Evolutionary conservation across 768 basidiomycete species (phyloP).

Genomic region (Saitozyma podzolica): DNA sequence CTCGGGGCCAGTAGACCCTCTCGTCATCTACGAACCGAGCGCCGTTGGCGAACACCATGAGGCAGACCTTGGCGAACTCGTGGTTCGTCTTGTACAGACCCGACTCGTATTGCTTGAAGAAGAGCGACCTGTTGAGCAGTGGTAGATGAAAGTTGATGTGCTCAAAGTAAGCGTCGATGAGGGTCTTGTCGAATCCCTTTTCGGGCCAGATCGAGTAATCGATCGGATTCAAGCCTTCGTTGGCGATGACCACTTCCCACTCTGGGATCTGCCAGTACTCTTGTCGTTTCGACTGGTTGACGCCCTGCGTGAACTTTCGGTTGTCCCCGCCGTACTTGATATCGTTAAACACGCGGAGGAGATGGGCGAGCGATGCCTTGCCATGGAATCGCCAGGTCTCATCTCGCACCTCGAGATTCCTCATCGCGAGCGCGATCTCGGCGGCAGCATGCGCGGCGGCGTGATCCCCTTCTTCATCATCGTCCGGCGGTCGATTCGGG

Average conservation of each 20-base stretch:
- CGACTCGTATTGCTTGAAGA: slow-evolving; percentile 59
- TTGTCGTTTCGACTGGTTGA: slow-evolving; percentile 43
- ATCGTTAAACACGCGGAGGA: slow-evolving; percentile 38
- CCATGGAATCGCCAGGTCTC: slow-evolving; percentile 48
- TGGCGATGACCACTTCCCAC: slow-evolving; percentile 52
- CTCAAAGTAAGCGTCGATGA: slow-evolving; percentile 69
- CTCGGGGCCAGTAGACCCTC: slow-evolving; percentile 55
- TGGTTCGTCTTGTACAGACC: slow-evolving; percentile 60
- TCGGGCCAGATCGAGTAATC: slow-evolving; percentile 62
- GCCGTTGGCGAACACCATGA: slow-evolving; percentile 72
- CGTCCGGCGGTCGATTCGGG: slow-evolving; percentile 18
- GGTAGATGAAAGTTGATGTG: slow-evolving; percentile 64
- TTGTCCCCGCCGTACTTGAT: slow-evolving; percentile 25
- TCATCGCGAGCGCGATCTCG: slow-evolving; percentile 25
- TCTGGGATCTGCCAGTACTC: slow-evolving; percentile 47
- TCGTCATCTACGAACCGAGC: slow-evolving; percentile 64
- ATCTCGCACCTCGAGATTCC: slow-evolving; percentile 30
- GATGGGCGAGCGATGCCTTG: slow-evolving; percentile 46
- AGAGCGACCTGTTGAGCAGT: slow-evolving; percentile 71
- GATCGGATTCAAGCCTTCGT: slow-evolving; percentile 25
- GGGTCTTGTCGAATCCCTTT: slow-evolving; percentile 58
- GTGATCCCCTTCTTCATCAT: slow-evolving; percentile 23
- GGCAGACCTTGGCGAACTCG: slow-evolving; percentile 59
- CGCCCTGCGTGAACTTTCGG: slow-evolving; percentile 22
- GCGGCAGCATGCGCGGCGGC: slow-evolving; percentile 10